Base-by-base conservation (phyloP, 768 basidiomycete species). In the Leccinum pellstonianum region DNA sequence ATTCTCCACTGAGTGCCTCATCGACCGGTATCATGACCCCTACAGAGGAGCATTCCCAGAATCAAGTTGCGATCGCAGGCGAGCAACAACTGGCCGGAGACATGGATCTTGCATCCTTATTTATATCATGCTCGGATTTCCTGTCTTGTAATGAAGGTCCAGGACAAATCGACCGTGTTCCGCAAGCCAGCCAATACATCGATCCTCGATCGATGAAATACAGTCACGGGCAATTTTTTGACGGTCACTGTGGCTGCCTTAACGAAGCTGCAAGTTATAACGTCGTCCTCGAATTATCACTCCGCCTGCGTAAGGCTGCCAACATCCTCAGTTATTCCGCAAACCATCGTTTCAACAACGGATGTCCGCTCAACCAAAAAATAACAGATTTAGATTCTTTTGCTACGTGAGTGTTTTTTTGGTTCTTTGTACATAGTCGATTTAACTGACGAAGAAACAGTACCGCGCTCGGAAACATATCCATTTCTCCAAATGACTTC, bases 211-310 rank as follows among this genome's bases (percentile, higher is more conserved):
- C 59, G 35, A 53, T 62, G 47, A 69, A 65, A 54, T 63, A 64
- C 31, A 61, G 59, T 35, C 53, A 60, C 6, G 55, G 61, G 4
- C 62, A 55, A 6, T 46, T 55, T 55, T 43, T 63, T 35, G 77
- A 63, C 14, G 75, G 75, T 15, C 81, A 84, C 54, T 88, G 86
- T 62, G 82, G 80, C 5, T 88, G 86, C 66, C 75, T 87, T 27
- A 76, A 79, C 55, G 86, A 87, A 60, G 65, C 77, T 9, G 65
- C 76, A 19, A 81, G 75, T 64, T 87, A 88, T 66, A 82, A 75
- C 56, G 80, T 79, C n/a, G 75, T 86, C 21, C 78, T 88, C 11
- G 86, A 89, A 64, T 75, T 89, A n/a, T 87, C 86, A 2, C 73
- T 87, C 31, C 78, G 84, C 54, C 78, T 89, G 21, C 79, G 86